phyloP scores from a whole-genome alignment of 1,139 yeast species.

The Cylindricascospora bacillispora region DNA sequence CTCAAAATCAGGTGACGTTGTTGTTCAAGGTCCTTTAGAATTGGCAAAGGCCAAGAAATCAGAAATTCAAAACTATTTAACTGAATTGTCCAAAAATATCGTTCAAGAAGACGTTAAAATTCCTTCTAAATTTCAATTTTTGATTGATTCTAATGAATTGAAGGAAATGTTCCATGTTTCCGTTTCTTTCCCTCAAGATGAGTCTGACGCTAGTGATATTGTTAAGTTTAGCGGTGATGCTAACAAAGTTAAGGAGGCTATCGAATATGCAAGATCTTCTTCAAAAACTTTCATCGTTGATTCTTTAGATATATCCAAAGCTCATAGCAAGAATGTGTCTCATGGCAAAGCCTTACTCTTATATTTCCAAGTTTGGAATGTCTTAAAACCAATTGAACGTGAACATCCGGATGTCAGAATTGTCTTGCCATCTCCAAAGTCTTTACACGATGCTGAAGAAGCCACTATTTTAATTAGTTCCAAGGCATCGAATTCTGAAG shows the following conservation, averaged over 20 bases:
- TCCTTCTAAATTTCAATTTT: constrained; percentile 40
- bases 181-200: constrained; percentile 41
- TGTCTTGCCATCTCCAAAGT: constrained; percentile 39
- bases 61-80: constrained; percentile 36
- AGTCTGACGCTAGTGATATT: constrained; percentile 28
- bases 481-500: constrained; percentile 28
- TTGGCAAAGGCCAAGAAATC: constrained; percentile 18
- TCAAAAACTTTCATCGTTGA: constrained; percentile 48
- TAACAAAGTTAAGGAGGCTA: constrained; percentile 45
- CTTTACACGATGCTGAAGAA: constrained; percentile 26
- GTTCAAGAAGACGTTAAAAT: constrained; percentile 33
- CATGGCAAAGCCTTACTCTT: constrained; percentile 70
- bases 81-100: constrained; percentile 33
- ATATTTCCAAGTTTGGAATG: constrained; percentile 42
- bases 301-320: constrained; percentile 67
- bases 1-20: constrained; percentile 15
- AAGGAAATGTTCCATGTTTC: constrained; percentile 49
- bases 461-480: constrained; percentile 37
- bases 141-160: constrained; percentile 33
- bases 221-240: constrained; percentile 58
- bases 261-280: constrained; percentile 39
- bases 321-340: constrained; percentile 65
- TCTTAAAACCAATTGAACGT: constrained; percentile 29
- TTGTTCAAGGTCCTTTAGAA: constrained; percentile 27
- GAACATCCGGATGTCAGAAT: constrained; percentile 36